Evolutionary conservation across 352 stramenopile genomes (phyloP).

Genomic region (Globisporangium rhizosaccharum): DNA sequence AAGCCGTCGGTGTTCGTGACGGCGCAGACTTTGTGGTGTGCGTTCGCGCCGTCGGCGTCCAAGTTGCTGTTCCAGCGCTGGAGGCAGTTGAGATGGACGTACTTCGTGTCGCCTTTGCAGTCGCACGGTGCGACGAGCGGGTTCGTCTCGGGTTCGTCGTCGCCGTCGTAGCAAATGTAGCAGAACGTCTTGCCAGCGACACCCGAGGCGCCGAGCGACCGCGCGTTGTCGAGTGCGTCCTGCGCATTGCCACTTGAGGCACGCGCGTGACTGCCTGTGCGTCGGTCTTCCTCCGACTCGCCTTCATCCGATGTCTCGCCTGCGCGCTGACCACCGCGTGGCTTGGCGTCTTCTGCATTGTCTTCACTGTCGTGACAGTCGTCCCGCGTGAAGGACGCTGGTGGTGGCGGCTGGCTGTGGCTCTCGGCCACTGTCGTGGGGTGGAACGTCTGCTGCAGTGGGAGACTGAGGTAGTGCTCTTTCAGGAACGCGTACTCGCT

Average conservation of each 20-base stretch:
- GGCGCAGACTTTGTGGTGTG: conserved; percentile 86
- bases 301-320: conserved; percentile 75
- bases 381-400: neutral
- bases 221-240: conserved; percentile 16
- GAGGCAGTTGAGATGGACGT: conserved; percentile 89
- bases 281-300: conserved; percentile 70
- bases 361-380: conserved; percentile 19
- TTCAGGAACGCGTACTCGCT: conserved; percentile 86
- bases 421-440: conserved; percentile 26
- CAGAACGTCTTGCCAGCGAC: conserved; percentile 66
- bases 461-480: conserved; percentile 82
- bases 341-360: conserved; percentile 12
- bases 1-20: conserved; percentile 87
- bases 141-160: conserved; percentile 81
- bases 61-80: conserved; percentile 91
- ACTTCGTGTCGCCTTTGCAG: conserved; percentile 91
- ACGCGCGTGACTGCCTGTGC: conserved; percentile 15
- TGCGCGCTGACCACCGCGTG: conserved; percentile 6
- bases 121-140: conserved; percentile 87
- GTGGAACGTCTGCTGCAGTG: conserved; percentile 79
- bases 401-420: neutral
- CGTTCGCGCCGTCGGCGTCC: conserved; percentile 66
- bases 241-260: conserved; percentile 9
- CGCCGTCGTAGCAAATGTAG: conserved; percentile 93
- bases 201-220: conserved; percentile 38